Evolutionary conservation across 345 rosid species (phyloP), one percentile per base, ranked within the genome.

Genomic region (Rhizophora mangle): DNA sequence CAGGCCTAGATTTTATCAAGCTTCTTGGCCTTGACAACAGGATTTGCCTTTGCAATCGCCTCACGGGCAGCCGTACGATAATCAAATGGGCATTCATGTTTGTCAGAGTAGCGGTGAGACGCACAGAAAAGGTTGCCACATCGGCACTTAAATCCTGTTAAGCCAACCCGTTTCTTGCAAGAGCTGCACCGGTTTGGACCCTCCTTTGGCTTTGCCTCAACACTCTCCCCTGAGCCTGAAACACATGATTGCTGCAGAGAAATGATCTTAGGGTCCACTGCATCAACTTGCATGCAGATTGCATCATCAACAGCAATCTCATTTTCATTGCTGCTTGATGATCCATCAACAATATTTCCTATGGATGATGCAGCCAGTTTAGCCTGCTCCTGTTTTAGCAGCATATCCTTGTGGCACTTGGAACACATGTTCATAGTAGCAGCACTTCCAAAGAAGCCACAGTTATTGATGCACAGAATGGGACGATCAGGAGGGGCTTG

Each of bases 341-440:
- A 60, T 68, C 83, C 90, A 76, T 82, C 82, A 74, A 86, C 83
- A 51, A 88, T 66, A 67, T 78, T 80, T 71, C 82, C 96, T 39
- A 89, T 81, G 20, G 93, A 81, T 55, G 92, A 82, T 34, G 85
- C 86, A 1, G 96, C 93, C 66, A 87, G 85, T 80, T 88, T 83
- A 26, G 90, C 85, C 47, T 93, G 91, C 73, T 90, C 90, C 77
- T 90, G 89, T 73, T 90, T 86, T 77, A 88, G 72, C 61, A 87
- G 24, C 64, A 77, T 77, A 69, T 76, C 89, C 86, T 93, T 90
- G 88, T 93, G 96, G 84, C 96, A 92, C 81, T 92, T 92, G 24
- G 98, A 92, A 68, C 98, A 92, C 96, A 92, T 88, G 77, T 92
- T 92, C 95, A 85, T 92, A 6, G 98, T 90, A 43, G 95, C 93